These are phyloP conservation scores for Gossypioides kirkii DNA, from an alignment of 345 rosid genomes.

Conservation along the genomic window DNA sequence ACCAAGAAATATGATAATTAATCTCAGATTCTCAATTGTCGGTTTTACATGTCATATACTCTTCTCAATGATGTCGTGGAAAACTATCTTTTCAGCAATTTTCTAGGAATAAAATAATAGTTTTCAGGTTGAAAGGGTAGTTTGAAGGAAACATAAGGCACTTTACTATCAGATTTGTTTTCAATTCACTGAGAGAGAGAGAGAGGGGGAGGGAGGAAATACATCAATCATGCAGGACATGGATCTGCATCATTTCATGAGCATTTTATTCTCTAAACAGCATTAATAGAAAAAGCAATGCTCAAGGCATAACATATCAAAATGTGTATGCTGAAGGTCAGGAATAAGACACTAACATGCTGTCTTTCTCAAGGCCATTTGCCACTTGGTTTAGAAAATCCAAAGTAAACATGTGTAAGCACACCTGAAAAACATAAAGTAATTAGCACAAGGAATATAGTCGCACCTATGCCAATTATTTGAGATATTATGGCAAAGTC, in stretches of 20 bases:
- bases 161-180: background rate
- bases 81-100: background rate
- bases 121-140: background rate
- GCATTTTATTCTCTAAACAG: background rate
- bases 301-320: background rate
- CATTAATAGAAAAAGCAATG: slow-evolving; percentile 4
- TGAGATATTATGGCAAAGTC: background rate
- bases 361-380: slow-evolving; percentile 90
- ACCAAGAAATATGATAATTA: background rate
- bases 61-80: background rate
- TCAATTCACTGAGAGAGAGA: background rate
- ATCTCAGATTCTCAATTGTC: background rate
- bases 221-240: background rate
- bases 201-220: background rate
- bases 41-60: background rate
- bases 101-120: background rate
- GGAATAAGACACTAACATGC: slow-evolving; percentile 52
- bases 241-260: background rate
- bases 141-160: background rate
- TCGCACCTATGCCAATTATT: background rate
- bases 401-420: slow-evolving; percentile 93
- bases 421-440: slow-evolving; percentile 50
- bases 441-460: background rate
- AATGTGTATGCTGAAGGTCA: background rate
- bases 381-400: slow-evolving; percentile 97